Evolutionary conservation across 805 yeast genomes (phyloP), one percentile per base, ranked within the genome.

Genomic region (Sungouiella blattae): DNA sequence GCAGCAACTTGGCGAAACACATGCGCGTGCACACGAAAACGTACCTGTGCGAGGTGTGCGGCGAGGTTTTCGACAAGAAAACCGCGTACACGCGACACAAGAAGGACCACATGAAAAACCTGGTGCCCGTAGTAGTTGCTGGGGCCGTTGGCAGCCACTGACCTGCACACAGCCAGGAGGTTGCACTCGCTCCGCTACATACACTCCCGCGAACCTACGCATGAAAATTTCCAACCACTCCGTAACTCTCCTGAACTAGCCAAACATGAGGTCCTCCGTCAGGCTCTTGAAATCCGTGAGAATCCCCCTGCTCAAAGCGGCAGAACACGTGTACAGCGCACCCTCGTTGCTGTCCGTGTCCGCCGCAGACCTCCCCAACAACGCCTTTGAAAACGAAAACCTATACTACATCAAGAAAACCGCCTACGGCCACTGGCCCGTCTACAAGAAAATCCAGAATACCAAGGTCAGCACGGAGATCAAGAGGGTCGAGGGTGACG

Each of bases 1-100:
- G 91, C 31, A 83, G 95, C 12, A 93, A 91, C 57, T 66, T 91
- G 48, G 80, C 85, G 14, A 91, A 91, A 51, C 98, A 91, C 57
- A 73, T 87, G 79, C 83, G 75, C 52, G 83, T 80, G 1, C 98
- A 91, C 57, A 62, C 65, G 27, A 72, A 80, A 39, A 52, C 59
- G 31, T 76, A 57, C 53, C 67, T 64, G 39, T 81, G 87, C 53
- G 64, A 58, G 1, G 41, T 47, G 18, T 81, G 87, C 51, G 62
- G 69, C n/a, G 67, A 61, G 47, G 69, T 73, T 39, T 81, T 79
- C 43, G 71, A 71, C 16, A 66, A 59, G 36, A 62, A 65, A 39
- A 60, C 60, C 7, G 71, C 67, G 40, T 59, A 60, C 35, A 47
- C 57, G 11, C 62, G 58, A 32, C 84, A 78, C 52, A 30, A 49